A percentile compares a stretch with the other conserved stretches of the same genome.
Evolutionary conservation across 441 rosid species (phyloP).

Genomic region (Pelargonium cotyledonis): DNA sequence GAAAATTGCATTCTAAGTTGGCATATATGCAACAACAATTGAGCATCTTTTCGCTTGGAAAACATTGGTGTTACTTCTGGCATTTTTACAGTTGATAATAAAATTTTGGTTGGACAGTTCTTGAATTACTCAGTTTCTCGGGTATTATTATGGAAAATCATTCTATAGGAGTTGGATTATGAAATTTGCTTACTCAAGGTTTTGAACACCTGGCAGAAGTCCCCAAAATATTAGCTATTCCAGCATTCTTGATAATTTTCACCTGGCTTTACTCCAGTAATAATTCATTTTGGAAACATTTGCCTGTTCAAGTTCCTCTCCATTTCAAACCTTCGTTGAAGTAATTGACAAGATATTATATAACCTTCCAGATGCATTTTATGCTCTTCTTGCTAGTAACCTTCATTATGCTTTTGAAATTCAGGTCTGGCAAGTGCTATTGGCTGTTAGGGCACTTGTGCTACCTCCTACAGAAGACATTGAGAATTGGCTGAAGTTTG

Average conservation of each 20-base stretch:
- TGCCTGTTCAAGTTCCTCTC: neutral
- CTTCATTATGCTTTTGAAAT: slow-evolving; percentile 12
- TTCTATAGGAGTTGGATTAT: neutral
- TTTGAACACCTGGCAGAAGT: neutral
- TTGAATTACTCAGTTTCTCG: no score
- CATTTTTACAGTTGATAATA: neutral
- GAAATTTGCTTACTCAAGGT: neutral
- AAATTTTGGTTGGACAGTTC: neutral
- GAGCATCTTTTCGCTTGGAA: neutral
- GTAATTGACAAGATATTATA: neutral
- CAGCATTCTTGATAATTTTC: neutral
- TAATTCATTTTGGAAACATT: neutral
- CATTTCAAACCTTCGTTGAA: no score
- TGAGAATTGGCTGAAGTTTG: slow-evolving; percentile 96
- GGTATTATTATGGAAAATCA: no score
- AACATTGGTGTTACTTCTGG: neutral
- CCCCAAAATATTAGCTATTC: neutral
- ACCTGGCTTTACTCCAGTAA: neutral
- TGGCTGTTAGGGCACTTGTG: slow-evolving; percentile 92
- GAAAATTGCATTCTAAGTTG: neutral
- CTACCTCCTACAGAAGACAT: slow-evolving; percentile 92
- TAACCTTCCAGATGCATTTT: neutral
- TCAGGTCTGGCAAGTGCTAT: slow-evolving; percentile 93
- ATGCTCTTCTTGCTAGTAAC: neutral
- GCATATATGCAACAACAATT: neutral